A percentile compares a stretch with the other conserved stretches of the same genome.
phyloP scores from a whole-genome alignment of 768 basidiomycete genomes.

The Cystobasidium ongulense region DNA sequence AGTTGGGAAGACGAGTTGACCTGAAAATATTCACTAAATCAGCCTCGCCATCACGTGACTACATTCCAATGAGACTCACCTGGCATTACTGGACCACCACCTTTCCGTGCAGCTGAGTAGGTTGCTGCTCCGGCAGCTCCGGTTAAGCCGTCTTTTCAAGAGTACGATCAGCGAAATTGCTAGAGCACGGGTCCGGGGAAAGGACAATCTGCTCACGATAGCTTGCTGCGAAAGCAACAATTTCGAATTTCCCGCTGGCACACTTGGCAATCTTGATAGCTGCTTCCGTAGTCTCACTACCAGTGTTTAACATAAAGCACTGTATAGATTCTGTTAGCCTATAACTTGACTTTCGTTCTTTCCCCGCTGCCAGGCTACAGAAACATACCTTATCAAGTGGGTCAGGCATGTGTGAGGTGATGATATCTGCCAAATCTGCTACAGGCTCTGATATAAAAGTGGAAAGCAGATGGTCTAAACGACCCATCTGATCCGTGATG shows the following conservation, averaged over 20 bases:
- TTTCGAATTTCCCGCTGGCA: slow-evolving; percentile 40
- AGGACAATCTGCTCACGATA: slow-evolving; percentile 38
- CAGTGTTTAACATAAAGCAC: slow-evolving; percentile 39
- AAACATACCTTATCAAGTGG: slow-evolving; percentile 32
- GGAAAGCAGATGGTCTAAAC: slow-evolving; percentile 42
- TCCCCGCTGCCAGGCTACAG: neutral
- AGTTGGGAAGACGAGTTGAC: slow-evolving; percentile 31
- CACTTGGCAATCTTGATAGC: slow-evolving; percentile 42
- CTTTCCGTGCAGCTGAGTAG: slow-evolving; percentile 4
- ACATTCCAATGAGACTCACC: neutral
- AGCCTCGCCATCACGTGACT: neutral
- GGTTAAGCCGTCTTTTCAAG: slow-evolving; percentile 26
- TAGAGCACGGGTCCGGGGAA: slow-evolving; percentile 4
- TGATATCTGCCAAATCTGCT: slow-evolving; percentile 31
- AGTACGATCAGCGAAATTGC: slow-evolving; percentile 35
- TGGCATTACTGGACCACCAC: slow-evolving; percentile 13
- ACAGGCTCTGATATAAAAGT: slow-evolving; percentile 39
- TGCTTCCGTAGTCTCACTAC: slow-evolving; percentile 39
- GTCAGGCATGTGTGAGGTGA: slow-evolving; percentile 35
- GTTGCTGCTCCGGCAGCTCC: slow-evolving; percentile 17
- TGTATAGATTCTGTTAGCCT: neutral
- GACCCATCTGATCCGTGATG: slow-evolving; percentile 25
- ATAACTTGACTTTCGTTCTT: neutral
- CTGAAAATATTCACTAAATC: neutral
- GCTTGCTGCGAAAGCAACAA: slow-evolving; percentile 37